Conservation (phyloP, 2,329 filamentous ascomycete genomes). For the Aspergillus costaricaensis region DNA sequence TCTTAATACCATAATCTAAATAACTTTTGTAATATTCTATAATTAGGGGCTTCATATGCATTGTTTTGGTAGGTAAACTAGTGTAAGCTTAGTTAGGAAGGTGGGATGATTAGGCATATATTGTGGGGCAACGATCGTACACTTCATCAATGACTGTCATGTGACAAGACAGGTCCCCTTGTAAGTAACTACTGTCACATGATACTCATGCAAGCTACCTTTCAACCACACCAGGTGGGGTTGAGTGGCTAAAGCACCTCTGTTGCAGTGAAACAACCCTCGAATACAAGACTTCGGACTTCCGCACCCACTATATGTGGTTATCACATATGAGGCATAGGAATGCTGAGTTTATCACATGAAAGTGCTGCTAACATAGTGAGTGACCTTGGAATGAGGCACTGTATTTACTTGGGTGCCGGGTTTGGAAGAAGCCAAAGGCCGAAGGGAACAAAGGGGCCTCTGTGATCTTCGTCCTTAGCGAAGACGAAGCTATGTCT, state of each 20-base stretch:
- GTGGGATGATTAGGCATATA: too few relatives aligned
- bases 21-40: too few relatives aligned
- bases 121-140: too few relatives aligned
- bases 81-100: too few relatives aligned
- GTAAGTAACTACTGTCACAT: neutral
- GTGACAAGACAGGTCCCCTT: neutral
- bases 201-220: neutral
- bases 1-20: too few relatives aligned
- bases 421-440: neutral
- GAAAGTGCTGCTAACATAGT: neutral
- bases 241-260: neutral
- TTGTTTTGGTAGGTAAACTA: too few relatives aligned
- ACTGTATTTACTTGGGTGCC: neutral
- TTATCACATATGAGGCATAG: neutral
- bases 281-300: neutral
- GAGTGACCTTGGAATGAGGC: neutral
- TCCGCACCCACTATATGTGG: neutral
- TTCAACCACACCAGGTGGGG: neutral
- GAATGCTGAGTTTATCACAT: neutral
- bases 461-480: neutral
- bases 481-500: constrained; percentile 6
- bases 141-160: neutral
- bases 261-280: neutral
- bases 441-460: neutral
- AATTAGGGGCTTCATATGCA: too few relatives aligned